Evolutionary conservation across 139 green algal species (phyloP).

Genomic region (Coelastrella sp.): DNA sequence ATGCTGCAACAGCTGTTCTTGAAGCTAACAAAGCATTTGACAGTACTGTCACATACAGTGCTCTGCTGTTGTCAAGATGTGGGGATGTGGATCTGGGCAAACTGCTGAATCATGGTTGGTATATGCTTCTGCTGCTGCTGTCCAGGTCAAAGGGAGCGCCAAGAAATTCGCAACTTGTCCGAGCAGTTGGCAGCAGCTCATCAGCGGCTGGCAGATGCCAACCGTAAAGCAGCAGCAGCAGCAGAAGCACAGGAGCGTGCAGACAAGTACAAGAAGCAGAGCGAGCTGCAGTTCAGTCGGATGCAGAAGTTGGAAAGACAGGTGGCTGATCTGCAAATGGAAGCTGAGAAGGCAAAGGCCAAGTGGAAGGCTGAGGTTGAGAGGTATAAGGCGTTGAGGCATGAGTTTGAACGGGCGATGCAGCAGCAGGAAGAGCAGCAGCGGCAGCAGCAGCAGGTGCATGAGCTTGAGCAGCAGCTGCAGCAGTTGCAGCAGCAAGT

Average conservation of each 20-base stretch:
- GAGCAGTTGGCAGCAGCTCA: slow-evolving; percentile 4
- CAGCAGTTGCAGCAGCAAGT: slow-evolving; percentile 22
- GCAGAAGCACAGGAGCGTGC: neutral
- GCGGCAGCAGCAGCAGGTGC: slow-evolving; percentile 4
- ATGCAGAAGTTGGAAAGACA: neutral
- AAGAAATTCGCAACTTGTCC: neutral
- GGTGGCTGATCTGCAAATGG: neutral
- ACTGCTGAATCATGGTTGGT: no score
- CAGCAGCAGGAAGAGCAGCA: slow-evolving; percentile 2
- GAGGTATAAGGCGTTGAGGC: neutral
- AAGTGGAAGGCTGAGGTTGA: neutral
- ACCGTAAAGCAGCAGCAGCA: slow-evolving; percentile 21
- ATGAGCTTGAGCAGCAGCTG: slow-evolving; percentile 4
- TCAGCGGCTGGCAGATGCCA: neutral
- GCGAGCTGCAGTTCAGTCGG: neutral
- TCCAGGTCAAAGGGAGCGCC: neutral
- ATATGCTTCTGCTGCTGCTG: neutral
- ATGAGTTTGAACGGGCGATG: neutral
- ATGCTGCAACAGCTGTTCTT: no score
- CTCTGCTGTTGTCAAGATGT: no score
- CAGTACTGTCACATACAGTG: no score
- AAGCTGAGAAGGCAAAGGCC: neutral
- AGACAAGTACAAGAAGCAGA: neutral
- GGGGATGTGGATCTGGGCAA: no score
- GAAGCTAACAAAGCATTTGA: no score